phyloP scores from a whole-genome alignment of 176 grass and related monocot genomes.

The Oryza longistaminata region DNA sequence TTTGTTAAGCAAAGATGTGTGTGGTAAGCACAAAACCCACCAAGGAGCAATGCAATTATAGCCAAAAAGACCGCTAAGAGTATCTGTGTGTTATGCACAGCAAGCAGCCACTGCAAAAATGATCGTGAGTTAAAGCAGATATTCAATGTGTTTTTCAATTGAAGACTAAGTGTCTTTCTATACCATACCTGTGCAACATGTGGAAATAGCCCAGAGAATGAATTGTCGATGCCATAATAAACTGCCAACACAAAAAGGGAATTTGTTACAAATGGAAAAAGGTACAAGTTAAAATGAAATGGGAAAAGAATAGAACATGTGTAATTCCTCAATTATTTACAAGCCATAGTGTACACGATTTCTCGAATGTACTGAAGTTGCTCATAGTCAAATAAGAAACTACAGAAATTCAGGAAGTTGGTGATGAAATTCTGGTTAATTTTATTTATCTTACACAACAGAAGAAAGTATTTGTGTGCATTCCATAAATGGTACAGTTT shows the following conservation, averaged over 20 bases:
- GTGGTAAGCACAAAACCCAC: constrained; percentile 91
- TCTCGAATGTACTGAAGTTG: not conserved
- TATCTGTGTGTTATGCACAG: constrained; percentile 89
- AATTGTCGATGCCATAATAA: constrained; percentile 87
- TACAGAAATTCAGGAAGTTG: constrained; percentile 12
- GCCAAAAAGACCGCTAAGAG: constrained; percentile 84
- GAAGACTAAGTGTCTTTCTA: not conserved
- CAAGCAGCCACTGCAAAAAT: constrained; percentile 80
- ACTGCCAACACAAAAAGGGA: constrained; percentile 47
- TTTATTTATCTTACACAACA: not conserved
- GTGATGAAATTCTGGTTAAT: constrained; percentile 7
- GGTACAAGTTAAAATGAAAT: constrained; percentile 24
- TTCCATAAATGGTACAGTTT: not conserved
- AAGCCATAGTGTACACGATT: constrained; percentile 20
- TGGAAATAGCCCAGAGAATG: constrained; percentile 74
- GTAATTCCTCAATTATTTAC: not conserved
- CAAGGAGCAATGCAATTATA: constrained; percentile 84
- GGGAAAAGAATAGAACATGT: not conserved
- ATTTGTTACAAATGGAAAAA: constrained; percentile 31
- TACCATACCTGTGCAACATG: constrained; percentile 78
- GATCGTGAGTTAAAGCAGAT: not conserved
- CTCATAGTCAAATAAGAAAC: constrained; percentile 19
- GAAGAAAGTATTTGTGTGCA: constrained; percentile 5
- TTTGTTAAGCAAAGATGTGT: constrained; percentile 83
- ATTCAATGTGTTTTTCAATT: not conserved